Base-by-base conservation (phyloP, 1,284 basidiomycete genomes). In the Cutaneotrichosporon sp. region DNA sequence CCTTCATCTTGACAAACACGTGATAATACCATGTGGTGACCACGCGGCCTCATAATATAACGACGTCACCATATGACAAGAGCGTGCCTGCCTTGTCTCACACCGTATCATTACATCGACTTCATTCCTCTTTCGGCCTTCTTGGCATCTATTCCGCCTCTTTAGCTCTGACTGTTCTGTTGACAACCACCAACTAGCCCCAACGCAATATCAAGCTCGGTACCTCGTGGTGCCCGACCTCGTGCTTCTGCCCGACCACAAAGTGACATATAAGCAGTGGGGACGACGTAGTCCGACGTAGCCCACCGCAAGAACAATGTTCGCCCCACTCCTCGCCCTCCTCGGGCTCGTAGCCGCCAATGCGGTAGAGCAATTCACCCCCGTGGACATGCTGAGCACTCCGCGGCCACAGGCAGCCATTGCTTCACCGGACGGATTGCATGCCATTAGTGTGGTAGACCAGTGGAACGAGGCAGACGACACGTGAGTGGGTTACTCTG, bases 361-460 rank as follows among this genome's bases (percentile, higher is more conserved):
- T 6, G 51, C 30, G 26, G 51, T 64, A 38, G 32, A 56, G 51
- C 50, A 87, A 51, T 87, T 92, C 78, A 85, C 88, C 2, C 89
- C 91, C 0, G 84, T 85, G 72, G 87, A 92, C 72, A 83, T 93
- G 77, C 82, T 92, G 36, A 76, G 86, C 65, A 83, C 95, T 14
- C 87, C 87, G 2, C 83, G 92, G 53, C 89, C 92, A 0, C 86
- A 86, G 1, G 73, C 79, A 2, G 89, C 88, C 0, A 78, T 88
- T 11, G 85, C 89, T 18, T 91, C 90, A 63, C 80, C 82, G 58
- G 80, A 82, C 18, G 90, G 90, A 6, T 86, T 88, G 71, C 81
- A 89, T 60, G 87, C 86, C 6, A 74, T 93, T 58, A 84, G 90
- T 32, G 82, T 89, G 2, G 83, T 89, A 69, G 87, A 86, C 77